Percentiles rank a stretch among this genome's conserved stretches.
Conservation (phyloP, 2,329 filamentous ascomycete species). For the Aspergillus hortae region DNA sequence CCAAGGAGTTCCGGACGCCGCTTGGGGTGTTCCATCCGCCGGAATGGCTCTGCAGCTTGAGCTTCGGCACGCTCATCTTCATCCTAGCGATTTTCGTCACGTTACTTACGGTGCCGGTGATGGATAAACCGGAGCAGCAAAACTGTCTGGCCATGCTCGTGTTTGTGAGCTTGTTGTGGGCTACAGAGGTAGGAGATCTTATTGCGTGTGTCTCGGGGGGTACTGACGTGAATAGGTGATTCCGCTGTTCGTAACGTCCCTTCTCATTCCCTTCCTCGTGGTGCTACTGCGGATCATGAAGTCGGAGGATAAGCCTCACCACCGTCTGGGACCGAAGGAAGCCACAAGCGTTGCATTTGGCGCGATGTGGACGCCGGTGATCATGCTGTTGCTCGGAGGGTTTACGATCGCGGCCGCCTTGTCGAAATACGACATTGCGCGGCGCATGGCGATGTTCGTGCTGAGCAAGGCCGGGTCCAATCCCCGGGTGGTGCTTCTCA, state of each 20-base stretch:
- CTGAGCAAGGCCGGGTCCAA: constrained; percentile 93
- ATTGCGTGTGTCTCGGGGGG: not conserved
- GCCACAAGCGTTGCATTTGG: constrained; percentile 84
- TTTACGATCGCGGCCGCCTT: constrained; percentile 94
- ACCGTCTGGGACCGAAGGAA: constrained; percentile 71
- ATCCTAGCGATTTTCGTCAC: constrained; percentile 71
- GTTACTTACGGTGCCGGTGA: constrained; percentile 73
- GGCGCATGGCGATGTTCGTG: constrained; percentile 93
- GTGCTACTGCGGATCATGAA: constrained; percentile 83
- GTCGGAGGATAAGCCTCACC: constrained; percentile 65
- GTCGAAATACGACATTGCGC: constrained; percentile 96
- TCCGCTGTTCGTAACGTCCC: constrained; percentile 91
- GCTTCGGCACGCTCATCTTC: constrained; percentile 70
- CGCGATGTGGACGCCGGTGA: constrained; percentile 98
- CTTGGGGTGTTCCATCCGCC: constrained; percentile 74
- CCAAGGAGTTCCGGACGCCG: constrained; percentile 72
- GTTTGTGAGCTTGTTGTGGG: constrained; percentile 92
- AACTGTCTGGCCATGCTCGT: constrained; percentile 92
- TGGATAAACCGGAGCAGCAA: constrained; percentile 85
- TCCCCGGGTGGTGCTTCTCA: constrained; percentile 84
- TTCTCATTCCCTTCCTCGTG: constrained; percentile 88
- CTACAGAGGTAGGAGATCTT: constrained; percentile 71
- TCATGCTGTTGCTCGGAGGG: constrained; percentile 93
- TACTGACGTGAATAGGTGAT: constrained; percentile 61
- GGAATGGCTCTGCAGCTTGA: constrained; percentile 76